These are phyloP conservation scores for Globisporangium parvum DNA, from an alignment of 352 stramenopile genomes.

Conservation along the genomic window DNA sequence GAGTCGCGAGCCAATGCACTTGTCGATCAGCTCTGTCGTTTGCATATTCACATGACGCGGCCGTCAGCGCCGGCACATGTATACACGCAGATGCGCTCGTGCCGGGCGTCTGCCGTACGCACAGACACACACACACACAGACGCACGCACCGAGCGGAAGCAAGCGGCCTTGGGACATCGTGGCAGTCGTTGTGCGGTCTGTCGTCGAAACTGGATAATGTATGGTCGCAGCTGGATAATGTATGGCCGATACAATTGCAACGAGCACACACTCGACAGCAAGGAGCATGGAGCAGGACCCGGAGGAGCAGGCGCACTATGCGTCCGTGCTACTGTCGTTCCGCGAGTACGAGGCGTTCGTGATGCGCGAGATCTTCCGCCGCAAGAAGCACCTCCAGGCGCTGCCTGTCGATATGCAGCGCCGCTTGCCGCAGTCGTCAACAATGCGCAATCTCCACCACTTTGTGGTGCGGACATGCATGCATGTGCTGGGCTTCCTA, in stretches of 20 bases:
- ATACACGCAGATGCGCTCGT: neutral
- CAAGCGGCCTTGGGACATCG: constrained; percentile 69
- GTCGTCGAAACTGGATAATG: constrained; percentile 1
- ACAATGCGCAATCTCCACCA: constrained; percentile 73
- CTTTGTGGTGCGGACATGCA: too few relatives aligned
- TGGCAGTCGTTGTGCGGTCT: constrained; percentile 8
- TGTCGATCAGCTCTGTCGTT: constrained; percentile 96
- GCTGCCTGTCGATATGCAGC: constrained; percentile 68
- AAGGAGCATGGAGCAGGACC: constrained; percentile 39
- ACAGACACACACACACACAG: neutral
- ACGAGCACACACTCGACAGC: neutral
- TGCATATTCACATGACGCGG: neutral
- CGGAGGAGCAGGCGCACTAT: constrained; percentile 79
- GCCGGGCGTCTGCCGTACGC: neutral
- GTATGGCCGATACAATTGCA: too few relatives aligned
- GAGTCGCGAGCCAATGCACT: constrained; percentile 97
- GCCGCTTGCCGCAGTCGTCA: constrained; percentile 59
- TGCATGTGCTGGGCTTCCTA: too few relatives aligned
- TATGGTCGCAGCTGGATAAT: too few relatives aligned
- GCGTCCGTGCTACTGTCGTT: constrained; percentile 81
- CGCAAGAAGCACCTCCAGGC: constrained; percentile 79
- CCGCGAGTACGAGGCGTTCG: constrained; percentile 77
- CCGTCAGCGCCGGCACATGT: neutral
- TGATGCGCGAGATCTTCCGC: constrained; percentile 80
- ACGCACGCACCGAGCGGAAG: constrained; percentile 62